Conservation (phyloP, 73 alveolate genomes). For the Paraurostyla sp. region DNA sequence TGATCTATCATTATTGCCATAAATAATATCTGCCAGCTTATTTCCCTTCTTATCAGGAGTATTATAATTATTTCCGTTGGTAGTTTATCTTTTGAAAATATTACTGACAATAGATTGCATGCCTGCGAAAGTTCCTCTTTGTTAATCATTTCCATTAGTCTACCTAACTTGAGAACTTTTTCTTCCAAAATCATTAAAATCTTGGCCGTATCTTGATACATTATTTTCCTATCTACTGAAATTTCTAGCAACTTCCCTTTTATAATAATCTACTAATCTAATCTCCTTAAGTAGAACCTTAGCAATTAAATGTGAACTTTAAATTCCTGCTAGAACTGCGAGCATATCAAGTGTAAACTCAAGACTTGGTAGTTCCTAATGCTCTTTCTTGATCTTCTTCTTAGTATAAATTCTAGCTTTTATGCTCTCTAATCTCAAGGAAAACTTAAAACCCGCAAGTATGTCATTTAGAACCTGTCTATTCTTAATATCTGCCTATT, state of each 20-base stretch:
- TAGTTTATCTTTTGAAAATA: background rate
- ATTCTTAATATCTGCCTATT: slow-evolving; percentile 5
- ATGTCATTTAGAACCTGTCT: slow-evolving; percentile 13
- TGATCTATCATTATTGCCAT: slow-evolving; percentile 4
- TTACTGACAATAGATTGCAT: slow-evolving; percentile 13
- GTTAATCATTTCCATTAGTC: background rate
- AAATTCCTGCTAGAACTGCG: slow-evolving; percentile 11
- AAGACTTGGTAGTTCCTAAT: slow-evolving; percentile 11
- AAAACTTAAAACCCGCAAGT: slow-evolving; percentile 28
- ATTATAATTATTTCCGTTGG: background rate
- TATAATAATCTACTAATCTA: slow-evolving; percentile 21
- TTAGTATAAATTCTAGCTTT: background rate
- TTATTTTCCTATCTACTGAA: slow-evolving; percentile 22
- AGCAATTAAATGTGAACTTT: slow-evolving; percentile 1
- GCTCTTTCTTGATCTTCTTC: background rate
- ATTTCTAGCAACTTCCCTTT: slow-evolving; percentile 4
- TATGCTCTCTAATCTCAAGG: slow-evolving; percentile 42
- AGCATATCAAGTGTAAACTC: slow-evolving; percentile 2
- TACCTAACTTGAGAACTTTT: background rate
- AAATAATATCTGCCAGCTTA: slow-evolving; percentile 6
- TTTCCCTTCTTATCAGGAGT: slow-evolving; percentile 45
- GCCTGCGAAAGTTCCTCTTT: slow-evolving; percentile 16
- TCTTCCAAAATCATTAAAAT: background rate
- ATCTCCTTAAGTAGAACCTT: slow-evolving; percentile 43
- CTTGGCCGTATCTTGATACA: background rate